Base-by-base conservation (phyloP, 345 rosid species). In the Lenwebbia sp. region DNA sequence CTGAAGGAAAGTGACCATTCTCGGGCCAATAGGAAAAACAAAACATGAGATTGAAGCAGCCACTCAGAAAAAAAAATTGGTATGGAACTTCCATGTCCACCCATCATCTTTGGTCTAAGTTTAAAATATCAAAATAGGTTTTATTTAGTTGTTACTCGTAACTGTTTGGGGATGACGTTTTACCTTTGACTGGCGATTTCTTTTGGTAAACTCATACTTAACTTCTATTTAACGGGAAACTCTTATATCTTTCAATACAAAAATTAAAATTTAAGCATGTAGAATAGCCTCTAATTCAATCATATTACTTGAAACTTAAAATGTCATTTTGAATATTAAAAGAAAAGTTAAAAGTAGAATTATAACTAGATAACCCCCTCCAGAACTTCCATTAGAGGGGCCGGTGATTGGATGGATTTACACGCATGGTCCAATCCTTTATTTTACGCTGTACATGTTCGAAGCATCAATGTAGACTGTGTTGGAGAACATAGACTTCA, bases 191-290 rank as follows among this genome's bases (percentile, higher is more conserved):
- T 5, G 3, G 28, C 0, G 13, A 58, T n/a, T 58, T 58, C 62
- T 58, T 58, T n/a, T 5, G 17, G 17, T 12, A 58, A 58, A 58
- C 17, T 11, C 70, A 58, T 5, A 5, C 19, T n/a, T n/a, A n/a
- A 58, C 70, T 26, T 1, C 33, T 26, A n/a, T 13, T 58, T 13
- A 26, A 26, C 3, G 17, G 1, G 17, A 58, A 5, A 60, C 6
- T 60, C 6, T 5, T 60, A n/a, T 5, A n/a, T n/a, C 37, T 28
- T n/a, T n/a, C 70, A 13, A n/a, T 60, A n/a, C 5, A 13, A n/a
- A 58, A 60, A 0, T 13, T 60, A 0, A 28, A n/a, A n/a, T 60
- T n/a, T 6, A 13, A 13, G 6, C 37, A 0, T n/a, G 37, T 60
- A 0, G 0, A 60, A n/a, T n/a, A 19, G 1, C 70, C 28, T 60